Conservation (phyloP, 1,284 basidiomycete genomes). For the Entoloma clypeatum region DNA sequence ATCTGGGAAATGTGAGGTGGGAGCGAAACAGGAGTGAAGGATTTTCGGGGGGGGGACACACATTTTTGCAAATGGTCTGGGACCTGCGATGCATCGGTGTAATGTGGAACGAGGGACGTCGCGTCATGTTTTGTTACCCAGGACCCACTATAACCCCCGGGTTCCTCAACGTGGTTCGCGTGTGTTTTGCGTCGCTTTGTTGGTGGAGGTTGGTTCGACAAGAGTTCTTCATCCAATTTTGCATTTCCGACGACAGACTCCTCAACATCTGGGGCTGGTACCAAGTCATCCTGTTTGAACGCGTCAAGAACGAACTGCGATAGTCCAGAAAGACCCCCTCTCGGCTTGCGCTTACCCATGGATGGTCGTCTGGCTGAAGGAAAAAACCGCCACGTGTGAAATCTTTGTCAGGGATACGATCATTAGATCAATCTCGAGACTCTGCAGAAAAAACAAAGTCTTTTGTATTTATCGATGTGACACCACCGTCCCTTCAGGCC, state of each 20-base stretch:
- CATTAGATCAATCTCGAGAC: too few relatives aligned
- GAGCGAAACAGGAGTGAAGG: conserved; percentile 6
- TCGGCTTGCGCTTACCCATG: conserved; percentile 44
- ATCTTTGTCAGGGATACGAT: too few relatives aligned
- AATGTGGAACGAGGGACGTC: conserved; percentile 67
- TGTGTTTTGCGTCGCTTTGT: conserved; percentile 14
- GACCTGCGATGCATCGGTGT: conserved; percentile 59
- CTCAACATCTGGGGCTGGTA: conserved; percentile 10
- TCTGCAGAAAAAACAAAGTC: too few relatives aligned
- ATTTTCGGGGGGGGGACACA: conserved; percentile 36
- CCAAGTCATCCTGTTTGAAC: conserved; percentile 28
- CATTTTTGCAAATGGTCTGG: conserved; percentile 80
- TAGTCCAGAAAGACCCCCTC: conserved; percentile 42
- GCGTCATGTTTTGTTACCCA: conserved; percentile 56
- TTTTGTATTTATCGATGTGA: too few relatives aligned
- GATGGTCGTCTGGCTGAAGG: neutral
- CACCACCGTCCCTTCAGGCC: too few relatives aligned
- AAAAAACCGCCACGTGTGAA: too few relatives aligned
- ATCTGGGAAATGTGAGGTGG: conserved; percentile 46
- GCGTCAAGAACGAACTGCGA: conserved; percentile 46
- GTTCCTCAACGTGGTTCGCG: neutral
- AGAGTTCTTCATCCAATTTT: neutral
- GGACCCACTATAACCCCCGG: conserved; percentile 9
- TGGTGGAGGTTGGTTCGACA: conserved; percentile 10
- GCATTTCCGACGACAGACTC: conserved; percentile 1